These are phyloP conservation scores for Leccinum broughii DNA, from an alignment of 768 basidiomycete species.

Conservation along the genomic window DNA sequence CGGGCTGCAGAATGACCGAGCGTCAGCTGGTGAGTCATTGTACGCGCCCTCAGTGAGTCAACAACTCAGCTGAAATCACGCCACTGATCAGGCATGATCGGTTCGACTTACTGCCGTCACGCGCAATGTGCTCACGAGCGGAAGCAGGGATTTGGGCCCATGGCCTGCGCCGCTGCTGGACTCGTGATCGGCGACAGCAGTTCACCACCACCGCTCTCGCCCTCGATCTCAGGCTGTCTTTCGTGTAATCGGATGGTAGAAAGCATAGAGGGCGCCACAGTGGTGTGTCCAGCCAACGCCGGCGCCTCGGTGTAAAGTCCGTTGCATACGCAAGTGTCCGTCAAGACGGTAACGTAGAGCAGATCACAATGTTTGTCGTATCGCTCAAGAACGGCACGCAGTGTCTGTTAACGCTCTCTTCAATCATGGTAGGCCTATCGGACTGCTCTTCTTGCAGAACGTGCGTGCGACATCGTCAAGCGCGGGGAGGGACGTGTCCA, in stretches of 20 bases:
- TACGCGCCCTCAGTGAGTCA: too few relatives aligned
- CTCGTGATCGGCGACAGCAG: constrained; percentile 35
- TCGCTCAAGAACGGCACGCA: too few relatives aligned
- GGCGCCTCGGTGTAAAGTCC: constrained; percentile 83
- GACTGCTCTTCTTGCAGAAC: constrained; percentile 73
- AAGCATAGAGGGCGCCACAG: constrained; percentile 43
- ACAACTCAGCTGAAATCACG: too few relatives aligned
- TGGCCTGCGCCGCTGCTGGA: constrained; percentile 39
- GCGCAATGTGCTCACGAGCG: constrained; percentile 44
- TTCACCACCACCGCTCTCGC: constrained; percentile 14
- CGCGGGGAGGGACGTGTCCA: constrained; percentile 67
- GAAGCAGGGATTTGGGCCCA: constrained; percentile 16
- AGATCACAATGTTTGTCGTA: too few relatives aligned
- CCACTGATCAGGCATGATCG: too few relatives aligned
- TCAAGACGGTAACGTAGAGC: too few relatives aligned
- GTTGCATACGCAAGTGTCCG: too few relatives aligned
- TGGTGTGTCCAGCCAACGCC: constrained; percentile 75
- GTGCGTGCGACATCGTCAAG: constrained; percentile 70
- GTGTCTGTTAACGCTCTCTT: constrained; percentile 53
- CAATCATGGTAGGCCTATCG: constrained; percentile 48
- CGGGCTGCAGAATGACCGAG: too few relatives aligned
- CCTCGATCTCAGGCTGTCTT: not conserved
- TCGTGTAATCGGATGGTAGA: constrained; percentile 38
- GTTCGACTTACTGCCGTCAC: too few relatives aligned
- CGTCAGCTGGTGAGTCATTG: too few relatives aligned